A percentile compares a stretch with the other conserved stretches of the same genome.
phyloP scores from a whole-genome alignment of 139 green algal species.

The Micractinium sp. region DNA sequence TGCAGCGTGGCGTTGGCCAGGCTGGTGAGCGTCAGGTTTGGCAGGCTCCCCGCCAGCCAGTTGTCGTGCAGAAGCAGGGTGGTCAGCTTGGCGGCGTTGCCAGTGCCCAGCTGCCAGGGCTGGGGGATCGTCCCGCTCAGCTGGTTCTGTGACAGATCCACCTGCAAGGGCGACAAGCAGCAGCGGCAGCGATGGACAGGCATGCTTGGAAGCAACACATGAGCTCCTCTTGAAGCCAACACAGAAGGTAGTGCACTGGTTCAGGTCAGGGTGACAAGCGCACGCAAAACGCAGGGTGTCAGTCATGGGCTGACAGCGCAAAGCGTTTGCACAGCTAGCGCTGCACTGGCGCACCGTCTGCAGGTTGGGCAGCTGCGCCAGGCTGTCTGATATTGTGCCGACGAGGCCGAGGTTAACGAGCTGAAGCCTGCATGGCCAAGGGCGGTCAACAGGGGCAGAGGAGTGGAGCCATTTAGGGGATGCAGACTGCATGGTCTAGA shows the following conservation, averaged over 20 bases:
- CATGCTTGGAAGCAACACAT: too few relatives aligned
- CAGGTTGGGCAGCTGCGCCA: slow-evolving; percentile 8
- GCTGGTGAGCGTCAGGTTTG: not conserved
- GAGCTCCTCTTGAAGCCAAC: too few relatives aligned
- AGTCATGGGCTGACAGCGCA: too few relatives aligned
- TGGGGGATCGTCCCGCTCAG: slow-evolving; percentile 35
- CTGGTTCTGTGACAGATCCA: slow-evolving; percentile 46
- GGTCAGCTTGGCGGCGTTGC: not conserved
- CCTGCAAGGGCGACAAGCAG: not conserved
- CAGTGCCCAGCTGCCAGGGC: not conserved
- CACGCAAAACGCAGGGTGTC: too few relatives aligned
- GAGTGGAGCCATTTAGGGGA: too few relatives aligned
- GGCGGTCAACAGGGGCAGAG: too few relatives aligned
- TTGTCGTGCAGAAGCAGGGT: slow-evolving; percentile 8
- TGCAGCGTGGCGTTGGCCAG: slow-evolving; percentile 8
- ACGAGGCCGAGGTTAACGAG: slow-evolving; percentile 8
- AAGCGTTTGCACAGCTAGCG: not conserved
- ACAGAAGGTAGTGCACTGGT: too few relatives aligned
- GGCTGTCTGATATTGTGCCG: slow-evolving; percentile 11
- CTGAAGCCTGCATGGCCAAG: not conserved
- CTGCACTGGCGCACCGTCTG: not conserved
- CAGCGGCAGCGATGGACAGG: too few relatives aligned
- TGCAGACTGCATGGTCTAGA: too few relatives aligned
- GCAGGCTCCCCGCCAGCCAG: not conserved
- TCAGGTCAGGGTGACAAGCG: too few relatives aligned